Percentiles rank a stretch among this genome's conserved stretches.
These are phyloP conservation scores for Torulaspora delbrueckii DNA, from an alignment of 805 yeast species.

Conservation along the genomic window DNA sequence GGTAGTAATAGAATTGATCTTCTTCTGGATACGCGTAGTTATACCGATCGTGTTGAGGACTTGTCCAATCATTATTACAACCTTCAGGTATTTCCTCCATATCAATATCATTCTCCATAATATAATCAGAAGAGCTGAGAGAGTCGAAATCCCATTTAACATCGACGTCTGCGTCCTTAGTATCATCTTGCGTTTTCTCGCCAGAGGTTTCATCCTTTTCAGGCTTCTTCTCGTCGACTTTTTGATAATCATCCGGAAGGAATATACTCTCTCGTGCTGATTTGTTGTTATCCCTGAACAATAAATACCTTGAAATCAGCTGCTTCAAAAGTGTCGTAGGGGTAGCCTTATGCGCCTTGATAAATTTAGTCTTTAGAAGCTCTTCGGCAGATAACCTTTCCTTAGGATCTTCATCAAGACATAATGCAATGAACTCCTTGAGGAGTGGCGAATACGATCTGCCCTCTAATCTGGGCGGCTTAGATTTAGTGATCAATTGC, in stretches of 20 bases:
- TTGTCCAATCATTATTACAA: slow-evolving; percentile 23
- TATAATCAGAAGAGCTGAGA: slow-evolving; percentile 65
- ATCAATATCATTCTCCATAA: slow-evolving; percentile 63
- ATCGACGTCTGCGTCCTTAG: slow-evolving; percentile 35
- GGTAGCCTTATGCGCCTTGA: slow-evolving; percentile 54
- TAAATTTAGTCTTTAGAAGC: slow-evolving; percentile 65
- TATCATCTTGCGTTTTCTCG: slow-evolving; percentile 8
- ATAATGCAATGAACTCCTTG: slow-evolving; percentile 84
- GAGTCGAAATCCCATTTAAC: slow-evolving; percentile 91
- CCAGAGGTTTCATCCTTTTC: slow-evolving; percentile 2
- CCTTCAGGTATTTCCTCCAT: slow-evolving; percentile 36
- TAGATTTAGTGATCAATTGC: slow-evolving; percentile 86
- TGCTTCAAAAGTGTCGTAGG: slow-evolving; percentile 65
- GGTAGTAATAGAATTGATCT: slow-evolving; percentile 27
- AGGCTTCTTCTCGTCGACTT: slow-evolving; percentile 4
- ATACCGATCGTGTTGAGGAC: slow-evolving; percentile 22
- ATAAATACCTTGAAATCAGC: slow-evolving; percentile 62
- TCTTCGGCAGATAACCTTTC: slow-evolving; percentile 88
- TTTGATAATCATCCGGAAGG: slow-evolving; percentile 38
- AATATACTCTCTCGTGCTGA: slow-evolving; percentile 49
- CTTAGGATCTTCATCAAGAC: slow-evolving; percentile 89
- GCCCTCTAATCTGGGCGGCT: slow-evolving; percentile 94
- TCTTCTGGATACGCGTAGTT: slow-evolving; percentile 35
- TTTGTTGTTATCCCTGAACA: slow-evolving; percentile 68
- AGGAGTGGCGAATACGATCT: slow-evolving; percentile 67